A percentile compares a stretch with the other conserved stretches of the same genome.
These are phyloP conservation scores for Pseudogymnoascus sp. DNA, from an alignment of 2,329 filamentous ascomycete species.

Conservation along the genomic window DNA sequence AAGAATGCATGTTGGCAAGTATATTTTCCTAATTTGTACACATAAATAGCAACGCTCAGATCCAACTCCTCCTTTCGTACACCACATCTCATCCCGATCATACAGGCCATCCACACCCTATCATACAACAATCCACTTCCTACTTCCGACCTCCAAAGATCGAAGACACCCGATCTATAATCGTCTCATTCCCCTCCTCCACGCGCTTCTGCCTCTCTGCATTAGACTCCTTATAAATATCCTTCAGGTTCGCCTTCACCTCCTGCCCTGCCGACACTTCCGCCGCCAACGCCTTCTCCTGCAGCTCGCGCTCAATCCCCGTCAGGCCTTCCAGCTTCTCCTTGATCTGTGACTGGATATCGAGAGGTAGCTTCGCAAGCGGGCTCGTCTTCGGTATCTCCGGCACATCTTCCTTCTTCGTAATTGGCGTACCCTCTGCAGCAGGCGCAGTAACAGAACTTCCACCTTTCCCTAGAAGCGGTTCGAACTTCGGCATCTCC, in stretches of 20 bases:
- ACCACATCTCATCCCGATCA: neutral
- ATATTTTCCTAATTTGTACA: slow-evolving; percentile 2
- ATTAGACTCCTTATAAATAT: slow-evolving; percentile 48
- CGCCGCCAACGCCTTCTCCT: slow-evolving; percentile 55
- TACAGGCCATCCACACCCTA: neutral
- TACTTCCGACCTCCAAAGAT: slow-evolving; percentile 18
- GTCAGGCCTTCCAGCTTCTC: slow-evolving; percentile 50
- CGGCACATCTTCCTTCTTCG: slow-evolving; percentile 54
- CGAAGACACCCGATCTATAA: slow-evolving; percentile 33
- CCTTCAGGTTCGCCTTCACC: slow-evolving; percentile 47
- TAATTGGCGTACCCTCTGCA: slow-evolving; percentile 62
- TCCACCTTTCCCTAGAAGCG: slow-evolving; percentile 48
- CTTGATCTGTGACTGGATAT: slow-evolving; percentile 44
- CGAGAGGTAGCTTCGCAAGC: slow-evolving; percentile 36
- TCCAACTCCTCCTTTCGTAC: neutral
- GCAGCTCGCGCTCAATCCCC: slow-evolving; percentile 49
- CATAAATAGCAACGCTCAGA: slow-evolving; percentile 1
- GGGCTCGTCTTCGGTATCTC: slow-evolving; percentile 52
- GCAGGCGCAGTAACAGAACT: slow-evolving; percentile 52
- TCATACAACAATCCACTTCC: neutral
- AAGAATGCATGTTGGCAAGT: neutral
- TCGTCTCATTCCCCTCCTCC: slow-evolving; percentile 42
- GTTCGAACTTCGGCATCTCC: slow-evolving; percentile 51
- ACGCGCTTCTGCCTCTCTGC: slow-evolving; percentile 46
- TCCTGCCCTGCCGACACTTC: slow-evolving; percentile 54